phyloP scores from a whole-genome alignment of 768 basidiomycete genomes.

The Scleroderma citrinum region DNA sequence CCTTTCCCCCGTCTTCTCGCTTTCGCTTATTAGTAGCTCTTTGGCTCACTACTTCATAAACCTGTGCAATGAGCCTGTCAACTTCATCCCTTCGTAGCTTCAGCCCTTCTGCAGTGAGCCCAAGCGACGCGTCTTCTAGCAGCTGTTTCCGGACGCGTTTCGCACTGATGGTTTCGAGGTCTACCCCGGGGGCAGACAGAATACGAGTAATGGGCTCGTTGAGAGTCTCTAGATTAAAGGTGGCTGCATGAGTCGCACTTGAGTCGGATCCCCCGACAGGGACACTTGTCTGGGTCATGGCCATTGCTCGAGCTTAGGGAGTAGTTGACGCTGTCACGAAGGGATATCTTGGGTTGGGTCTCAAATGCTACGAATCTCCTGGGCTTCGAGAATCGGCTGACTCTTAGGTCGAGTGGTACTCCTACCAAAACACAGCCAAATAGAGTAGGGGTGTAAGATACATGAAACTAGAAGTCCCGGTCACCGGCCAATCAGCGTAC shows the following conservation, averaged over 20 bases:
- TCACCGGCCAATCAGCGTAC: conserved; percentile 29
- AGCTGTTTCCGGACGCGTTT: conserved; percentile 83
- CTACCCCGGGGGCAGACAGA: conserved; percentile 69
- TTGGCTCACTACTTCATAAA: conserved; percentile 56
- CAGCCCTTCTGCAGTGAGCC: conserved; percentile 53
- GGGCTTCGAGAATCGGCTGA: too few species aligned
- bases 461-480: too few species aligned
- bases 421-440: too few species aligned
- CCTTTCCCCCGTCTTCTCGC: conserved; percentile 26
- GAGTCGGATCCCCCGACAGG: background rate
- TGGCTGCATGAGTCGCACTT: conserved; percentile 31
- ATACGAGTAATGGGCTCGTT: conserved; percentile 61
- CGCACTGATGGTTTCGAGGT: conserved; percentile 77
- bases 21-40: conserved; percentile 24
- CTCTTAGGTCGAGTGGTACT: too few species aligned
- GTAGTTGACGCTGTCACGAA: too few species aligned
- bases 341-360: too few species aligned
- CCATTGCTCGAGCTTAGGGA: too few species aligned
- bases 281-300: background rate
- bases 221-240: conserved; percentile 47
- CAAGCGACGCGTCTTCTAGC: conserved; percentile 39
- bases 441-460: too few species aligned
- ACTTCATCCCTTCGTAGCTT: conserved; percentile 64
- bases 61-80: conserved; percentile 58
- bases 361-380: too few species aligned